Base-by-base conservation (phyloP, 495 filamentous ascomycete species). In the Pyronema omphalodes region DNA sequence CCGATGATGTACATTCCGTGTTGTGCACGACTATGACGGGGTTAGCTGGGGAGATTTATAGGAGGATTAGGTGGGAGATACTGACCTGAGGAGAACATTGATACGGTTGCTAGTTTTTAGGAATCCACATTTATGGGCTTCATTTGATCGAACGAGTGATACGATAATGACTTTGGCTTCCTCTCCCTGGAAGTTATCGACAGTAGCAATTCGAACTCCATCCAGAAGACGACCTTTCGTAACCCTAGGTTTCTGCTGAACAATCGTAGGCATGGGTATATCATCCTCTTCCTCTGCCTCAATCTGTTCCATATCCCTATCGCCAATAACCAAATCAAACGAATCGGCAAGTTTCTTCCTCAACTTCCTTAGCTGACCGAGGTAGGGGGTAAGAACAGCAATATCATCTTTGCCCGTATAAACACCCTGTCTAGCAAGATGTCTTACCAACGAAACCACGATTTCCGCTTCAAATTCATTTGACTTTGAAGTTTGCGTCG, bases 1-100 rank as follows among this genome's bases (percentile, higher is more conserved):
- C 86, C 84, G 45, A 91, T 79, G 49, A 93, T 76, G 63, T 86
- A 93, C 81, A 93, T 85, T 6, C 86, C 84, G 62, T 93, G 77
- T 60, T 79, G 70, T 6, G 84, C 85, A 7, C 86, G 78, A 35
- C 71, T 77, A 35, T 9, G 41, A n/a, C 3, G 37, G 14, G 14
- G 39, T 60, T 52, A 67, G 12, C 33, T 18, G 8, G 3, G 45
- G 47, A 9, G 11, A 37, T 17, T 17, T 5, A 12, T 9, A 17
- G 29, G 36, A 54, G 33, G 11, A 9, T 43, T 9, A 17, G 45
- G 9, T 29, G 9, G 11, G 15, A 12, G 3, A 39, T 48, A 29
- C 23, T 48, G 55, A 67, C 67, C 71, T 77, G 7, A 89, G 68
- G 0, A 88, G 70, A 0, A 91, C 85, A 58, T 93, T 93, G 64